phyloP scores from a whole-genome alignment of 2,329 filamentous ascomycete species.

The Hyphodiscus sp. region DNA sequence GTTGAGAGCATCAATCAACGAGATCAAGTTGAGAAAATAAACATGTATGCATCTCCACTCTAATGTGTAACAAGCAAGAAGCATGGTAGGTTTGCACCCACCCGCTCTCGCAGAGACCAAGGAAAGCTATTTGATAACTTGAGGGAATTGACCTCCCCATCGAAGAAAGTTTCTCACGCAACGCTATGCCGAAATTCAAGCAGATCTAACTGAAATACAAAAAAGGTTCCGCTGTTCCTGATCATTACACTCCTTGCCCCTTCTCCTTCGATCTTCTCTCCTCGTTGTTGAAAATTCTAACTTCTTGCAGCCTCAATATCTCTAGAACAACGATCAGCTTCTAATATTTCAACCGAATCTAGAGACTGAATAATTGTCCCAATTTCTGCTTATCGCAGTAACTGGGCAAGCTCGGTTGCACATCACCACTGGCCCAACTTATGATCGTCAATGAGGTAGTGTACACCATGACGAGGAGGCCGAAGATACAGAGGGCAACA shows the following conservation, averaged over 20 bases:
- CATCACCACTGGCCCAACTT: constrained; percentile 67
- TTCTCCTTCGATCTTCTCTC: too few relatives aligned
- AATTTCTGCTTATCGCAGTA: constrained; percentile 49
- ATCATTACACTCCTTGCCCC: too few relatives aligned
- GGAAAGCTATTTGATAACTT: not conserved
- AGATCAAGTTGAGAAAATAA: not conserved
- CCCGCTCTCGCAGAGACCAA: not conserved
- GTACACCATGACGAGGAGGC: constrained; percentile 82
- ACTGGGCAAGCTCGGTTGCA: constrained; percentile 45
- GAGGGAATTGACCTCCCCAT: not conserved
- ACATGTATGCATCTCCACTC: not conserved
- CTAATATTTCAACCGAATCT: not conserved
- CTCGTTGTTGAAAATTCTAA: too few relatives aligned
- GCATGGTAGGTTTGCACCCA: not conserved
- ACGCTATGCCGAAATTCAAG: not conserved
- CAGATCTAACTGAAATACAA: not conserved
- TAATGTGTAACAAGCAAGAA: not conserved
- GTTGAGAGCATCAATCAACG: too few relatives aligned
- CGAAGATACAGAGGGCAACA: constrained; percentile 71
- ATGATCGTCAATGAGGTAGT: constrained; percentile 80
- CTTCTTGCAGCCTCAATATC: not conserved
- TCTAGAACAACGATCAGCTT: not conserved
- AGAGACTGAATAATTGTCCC: not conserved
- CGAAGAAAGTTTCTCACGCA: not conserved
- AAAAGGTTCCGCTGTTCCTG: not conserved